Conservation (phyloP, 805 yeast species). For the Sugiyamaella lignohabitans region DNA sequence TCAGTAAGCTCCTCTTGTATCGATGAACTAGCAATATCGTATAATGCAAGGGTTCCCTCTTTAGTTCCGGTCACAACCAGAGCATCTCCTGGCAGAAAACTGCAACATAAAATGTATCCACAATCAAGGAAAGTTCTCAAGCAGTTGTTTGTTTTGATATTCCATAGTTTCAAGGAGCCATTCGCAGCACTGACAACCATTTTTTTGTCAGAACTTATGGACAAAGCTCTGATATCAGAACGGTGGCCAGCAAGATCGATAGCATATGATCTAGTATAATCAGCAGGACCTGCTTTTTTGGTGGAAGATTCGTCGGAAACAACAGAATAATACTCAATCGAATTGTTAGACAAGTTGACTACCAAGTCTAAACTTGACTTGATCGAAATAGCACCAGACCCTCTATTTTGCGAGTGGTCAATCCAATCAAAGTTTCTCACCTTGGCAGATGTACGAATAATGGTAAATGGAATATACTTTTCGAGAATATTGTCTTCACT, state of each 20-base stretch:
- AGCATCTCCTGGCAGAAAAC: constrained; percentile 87
- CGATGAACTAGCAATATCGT: constrained; percentile 79
- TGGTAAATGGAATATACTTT: constrained; percentile 60
- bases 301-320: constrained; percentile 35
- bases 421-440: constrained; percentile 62
- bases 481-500: constrained; percentile 33
- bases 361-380: constrained; percentile 47
- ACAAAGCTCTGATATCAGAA: constrained; percentile 78
- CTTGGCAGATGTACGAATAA: constrained; percentile 58
- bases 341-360: constrained; percentile 63
- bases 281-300: constrained; percentile 38
- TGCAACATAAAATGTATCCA: constrained; percentile 76
- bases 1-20: constrained; percentile 59
- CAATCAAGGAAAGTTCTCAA: constrained; percentile 73
- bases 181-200: constrained; percentile 85
- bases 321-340: constrained; percentile 61
- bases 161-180: constrained; percentile 87
- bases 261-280: constrained; percentile 38
- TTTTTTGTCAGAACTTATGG: constrained; percentile 73
- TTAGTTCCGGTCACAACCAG: constrained; percentile 84
- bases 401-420: constrained; percentile 24
- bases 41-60: constrained; percentile 74
- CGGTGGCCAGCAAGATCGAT: constrained; percentile 83
- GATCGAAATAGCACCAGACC: no score
- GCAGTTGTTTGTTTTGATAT: constrained; percentile 62